phyloP scores from a whole-genome alignment of 352 stramenopile species.

The Phytopythium montanum region DNA sequence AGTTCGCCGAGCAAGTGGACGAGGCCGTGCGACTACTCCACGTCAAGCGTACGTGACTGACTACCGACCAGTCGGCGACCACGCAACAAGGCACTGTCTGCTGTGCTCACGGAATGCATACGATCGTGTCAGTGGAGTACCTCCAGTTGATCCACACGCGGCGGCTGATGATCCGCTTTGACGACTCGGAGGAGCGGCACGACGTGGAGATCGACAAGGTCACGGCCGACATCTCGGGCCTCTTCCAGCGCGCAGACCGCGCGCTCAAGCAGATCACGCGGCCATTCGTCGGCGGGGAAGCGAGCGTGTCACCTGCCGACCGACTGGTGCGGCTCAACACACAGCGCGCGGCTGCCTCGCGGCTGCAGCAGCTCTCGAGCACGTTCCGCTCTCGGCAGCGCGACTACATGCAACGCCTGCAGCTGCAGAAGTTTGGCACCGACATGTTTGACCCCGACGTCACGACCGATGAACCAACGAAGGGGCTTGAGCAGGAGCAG shows the following conservation, averaged over 20 bases:
- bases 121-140: slow-evolving; percentile 57
- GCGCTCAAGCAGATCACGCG: slow-evolving; percentile 69
- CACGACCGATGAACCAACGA: slow-evolving; percentile 17
- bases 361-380: slow-evolving; percentile 58
- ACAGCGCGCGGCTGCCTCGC: slow-evolving; percentile 56
- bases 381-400: slow-evolving; percentile 63
- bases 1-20: slow-evolving; percentile 58
- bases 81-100: too few species aligned
- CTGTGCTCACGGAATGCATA: background rate
- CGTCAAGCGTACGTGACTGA: slow-evolving; percentile 49
- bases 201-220: slow-evolving; percentile 70
- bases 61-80: background rate
- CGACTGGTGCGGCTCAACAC: slow-evolving; percentile 61
- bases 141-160: slow-evolving; percentile 74
- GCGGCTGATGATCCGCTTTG: slow-evolving; percentile 80
- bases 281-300: slow-evolving; percentile 45
- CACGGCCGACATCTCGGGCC: slow-evolving; percentile 53
- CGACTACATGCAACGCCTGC: slow-evolving; percentile 68
- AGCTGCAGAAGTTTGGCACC: slow-evolving; percentile 71
- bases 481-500: background rate
- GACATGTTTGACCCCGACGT: slow-evolving; percentile 51
- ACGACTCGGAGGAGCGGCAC: slow-evolving; percentile 57
- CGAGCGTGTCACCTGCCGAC: slow-evolving; percentile 43
- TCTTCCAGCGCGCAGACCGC: slow-evolving; percentile 68
- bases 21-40: slow-evolving; percentile 61